A percentile compares a stretch with the other conserved stretches of the same genome.
phyloP scores from a whole-genome alignment of 805 yeast species.

The Candida glaebosa region DNA sequence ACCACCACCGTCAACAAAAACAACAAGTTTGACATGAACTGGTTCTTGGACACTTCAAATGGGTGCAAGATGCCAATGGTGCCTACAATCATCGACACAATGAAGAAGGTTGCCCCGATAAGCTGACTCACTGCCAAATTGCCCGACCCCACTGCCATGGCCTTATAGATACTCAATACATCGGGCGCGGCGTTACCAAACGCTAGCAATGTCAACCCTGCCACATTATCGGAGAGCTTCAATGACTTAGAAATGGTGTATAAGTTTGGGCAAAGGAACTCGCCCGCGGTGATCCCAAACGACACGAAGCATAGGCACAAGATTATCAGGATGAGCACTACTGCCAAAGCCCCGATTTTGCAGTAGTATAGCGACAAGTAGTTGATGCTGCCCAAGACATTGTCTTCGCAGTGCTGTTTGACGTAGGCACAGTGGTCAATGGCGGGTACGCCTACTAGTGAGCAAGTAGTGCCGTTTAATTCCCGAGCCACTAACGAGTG shows the following conservation, averaged over 20 bases:
- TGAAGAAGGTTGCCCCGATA: constrained; percentile 86
- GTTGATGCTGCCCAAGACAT: constrained; percentile 32
- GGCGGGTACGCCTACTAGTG: constrained; percentile 4
- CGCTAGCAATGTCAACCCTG: constrained; percentile 85
- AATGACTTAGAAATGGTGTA: constrained; percentile 59
- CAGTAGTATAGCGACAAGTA: constrained; percentile 37
- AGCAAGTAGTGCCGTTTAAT: not conserved
- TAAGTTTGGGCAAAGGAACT: constrained; percentile 76
- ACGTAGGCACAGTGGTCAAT: constrained; percentile 37
- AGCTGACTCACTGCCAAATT: constrained; percentile 85
- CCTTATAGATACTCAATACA: constrained; percentile 77
- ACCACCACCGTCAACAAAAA: constrained; percentile 48
- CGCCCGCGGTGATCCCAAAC: constrained; percentile 79
- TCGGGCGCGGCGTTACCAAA: constrained; percentile 94
- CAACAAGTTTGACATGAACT: constrained; percentile 58
- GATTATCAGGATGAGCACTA: constrained; percentile 16
- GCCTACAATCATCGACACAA: constrained; percentile 78
- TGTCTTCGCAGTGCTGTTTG: constrained; percentile 27
- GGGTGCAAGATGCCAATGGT: constrained; percentile 69
- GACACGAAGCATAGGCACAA: constrained; percentile 50
- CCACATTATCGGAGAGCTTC: constrained; percentile 67
- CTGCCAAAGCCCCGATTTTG: constrained; percentile 11
- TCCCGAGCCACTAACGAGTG: not conserved
- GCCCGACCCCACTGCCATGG: constrained; percentile 68
- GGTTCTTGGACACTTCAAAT: constrained; percentile 46